Base-by-base conservation (phyloP, 2,329 filamentous ascomycete species). In the Sporothrix variecibatus region DNA sequence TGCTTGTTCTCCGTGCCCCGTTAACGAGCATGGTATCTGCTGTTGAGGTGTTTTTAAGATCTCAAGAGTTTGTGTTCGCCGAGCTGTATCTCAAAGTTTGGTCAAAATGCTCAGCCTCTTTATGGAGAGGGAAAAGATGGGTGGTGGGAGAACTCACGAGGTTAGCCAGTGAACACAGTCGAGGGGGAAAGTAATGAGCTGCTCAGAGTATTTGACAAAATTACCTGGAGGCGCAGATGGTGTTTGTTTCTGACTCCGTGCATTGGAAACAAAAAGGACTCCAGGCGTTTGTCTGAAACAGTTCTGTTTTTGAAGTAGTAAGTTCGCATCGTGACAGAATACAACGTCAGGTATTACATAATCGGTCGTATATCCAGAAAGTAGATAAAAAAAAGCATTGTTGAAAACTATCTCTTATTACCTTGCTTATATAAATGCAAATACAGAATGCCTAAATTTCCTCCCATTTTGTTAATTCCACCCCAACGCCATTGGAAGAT, bases 211-310 rank as follows among this genome's bases (percentile, higher is more conserved):
- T 12, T n/a, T 11, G 15, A 6, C 11, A 31, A 11, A 15, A 31
- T 46, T n/a, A 46, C n/a, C 23, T 67, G 43, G 64, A 49, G 64
- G 40, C 40, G 64, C 34, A 67, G 60, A 12, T 67, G 26, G 23
- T 8, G n/a, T 67, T 67, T 46, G 62, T 49, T 67, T 67, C 40
- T 12, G 43, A 49, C 64, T 20, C 64, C 40, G 23, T 67, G 43
- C 40, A 46, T 31, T 49, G 64, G 17, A 49, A 67, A 43, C 40
- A 49, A 67, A 67, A n/a, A 64, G 40, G 3, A 15, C 20, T 46
- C 23, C 40, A 20, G n/a, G 23, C 62, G 53, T 28, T 23, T 38
- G 31, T 9, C n/a, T 67, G 62, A 67, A 67, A 67, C 62, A 28
- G 62, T 28, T 3, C 1, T 67, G n/a, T 46, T 46, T n/a, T 43